Evolutionary conservation across 179 eudicot species (phyloP), one percentile per base, ranked within the genome.

Genomic region (Drosera spatulata): DNA sequence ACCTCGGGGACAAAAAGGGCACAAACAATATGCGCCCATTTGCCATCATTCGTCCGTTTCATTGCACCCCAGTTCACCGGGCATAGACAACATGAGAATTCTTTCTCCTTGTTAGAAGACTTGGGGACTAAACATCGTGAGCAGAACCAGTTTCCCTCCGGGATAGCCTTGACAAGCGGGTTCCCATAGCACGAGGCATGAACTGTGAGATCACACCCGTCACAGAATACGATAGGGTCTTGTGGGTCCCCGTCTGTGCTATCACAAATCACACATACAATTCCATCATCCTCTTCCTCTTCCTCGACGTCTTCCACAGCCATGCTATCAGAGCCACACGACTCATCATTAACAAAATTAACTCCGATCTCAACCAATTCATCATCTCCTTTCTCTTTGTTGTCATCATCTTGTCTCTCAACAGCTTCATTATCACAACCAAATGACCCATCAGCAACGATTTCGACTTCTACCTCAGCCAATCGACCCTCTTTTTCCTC

Each of bases 81-180:
- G 53, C 99, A 93, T 12, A 93, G 83, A 22, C 87, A 84, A 52
- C 98, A 91, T 5, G 33, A n/a, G 2, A 15, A 5, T 2, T 9
- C 4, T 50, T 12, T 14, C 53, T 50, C 3, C 0, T 49, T 8
- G 39, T 2, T 5, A 39, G 37, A 43, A 12, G 14, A 55, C 46
- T 52, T 6, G 38, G 56, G 5, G 41, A 22, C 41, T 41, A 57
- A 57, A 55, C 99, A 93, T 68, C 66, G 77, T 6, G 79, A 61
- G 43, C 99, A 93, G 39, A 84, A 84, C 99, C 99, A 93, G 42
- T 93, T 96, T 0, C 96, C 99, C 12, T 93, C 90, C 1, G 99
- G 99, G 10, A 93, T 64, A 0, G 71, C 79, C 1, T 80, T 65
- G 0, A 73, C 61, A 0, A 93, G 74, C 0, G 99, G 99, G 39